Base-by-base conservation (phyloP, 2,329 filamentous ascomycete genomes). In the Arachnomyces sp. region DNA sequence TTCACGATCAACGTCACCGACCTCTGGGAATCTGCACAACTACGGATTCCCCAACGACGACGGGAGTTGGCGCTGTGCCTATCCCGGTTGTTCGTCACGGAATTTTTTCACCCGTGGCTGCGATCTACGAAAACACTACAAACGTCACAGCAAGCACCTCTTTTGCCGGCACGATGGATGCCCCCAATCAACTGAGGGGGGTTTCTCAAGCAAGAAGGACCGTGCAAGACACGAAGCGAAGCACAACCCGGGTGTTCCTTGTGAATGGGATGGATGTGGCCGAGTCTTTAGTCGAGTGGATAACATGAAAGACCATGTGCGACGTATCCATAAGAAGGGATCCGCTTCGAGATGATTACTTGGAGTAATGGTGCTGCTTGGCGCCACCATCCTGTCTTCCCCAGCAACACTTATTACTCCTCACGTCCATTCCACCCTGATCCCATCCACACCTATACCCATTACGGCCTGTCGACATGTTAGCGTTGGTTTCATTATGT, bases 181-280 rank as follows among this genome's bases (percentile, higher is more conserved):
- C 52, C 72, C 74, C 9, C 73, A 79, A 49, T 64, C 73, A 7
- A 65, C 61, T 2, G 67, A 69, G 28, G 74, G 73, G 25, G 76
- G 76, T 0, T 80, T 79, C 53, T 77, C 74, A 5, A 77, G 73
- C 51, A 78, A 77, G 53, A 80, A 80, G 50, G 76, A 80, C 46
- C 70, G 76, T 14, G 71, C 73, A 17, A 61, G 76, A 30, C 76
- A 80, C 46, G 76, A 79, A 54, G 75, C 76, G 32, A 79, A 77
- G 53, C 76, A 80, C 55, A 77, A 77, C 46, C 75, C 76, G 2
- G 70, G 67, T n/a, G 71, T 80, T 38, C 51, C 67, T 29, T 80
- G 76, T 49, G 72, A 77, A 47, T 77, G 71, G 70, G 65, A 69
- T 20, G 73, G 69, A 5, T 80, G 76, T 54, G 68, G 68, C 40